Evolutionary conservation across 1,139 yeast genomes (phyloP).

Genomic region (Meyerozyma carpophila): DNA sequence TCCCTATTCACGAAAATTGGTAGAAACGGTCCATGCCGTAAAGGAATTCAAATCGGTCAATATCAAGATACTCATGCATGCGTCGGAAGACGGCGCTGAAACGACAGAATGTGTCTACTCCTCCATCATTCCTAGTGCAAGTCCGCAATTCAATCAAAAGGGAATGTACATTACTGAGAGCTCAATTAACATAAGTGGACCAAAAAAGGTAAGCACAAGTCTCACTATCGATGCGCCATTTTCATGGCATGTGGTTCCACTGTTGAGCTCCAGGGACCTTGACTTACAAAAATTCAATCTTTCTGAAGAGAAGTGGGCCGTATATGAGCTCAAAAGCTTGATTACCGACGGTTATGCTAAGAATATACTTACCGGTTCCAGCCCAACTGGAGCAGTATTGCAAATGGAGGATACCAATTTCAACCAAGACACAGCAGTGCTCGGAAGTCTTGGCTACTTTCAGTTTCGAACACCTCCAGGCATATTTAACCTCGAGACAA

Average conservation of each 20-base stretch:
- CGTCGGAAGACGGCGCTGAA: conserved; percentile 31
- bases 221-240: conserved; percentile 58
- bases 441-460: conserved; percentile 72
- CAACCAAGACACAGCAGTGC: conserved; percentile 52
- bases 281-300: not conserved
- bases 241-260: conserved; percentile 4
- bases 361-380: conserved; percentile 27
- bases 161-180: conserved; percentile 23
- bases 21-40: conserved; percentile 46
- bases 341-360: conserved; percentile 69
- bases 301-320: not conserved
- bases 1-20: conserved; percentile 59
- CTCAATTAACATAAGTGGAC: conserved; percentile 26
- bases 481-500: conserved; percentile 45
- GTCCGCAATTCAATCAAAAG: conserved; percentile 33
- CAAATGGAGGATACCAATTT: conserved; percentile 11
- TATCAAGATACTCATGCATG: conserved; percentile 55
- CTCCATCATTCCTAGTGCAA: conserved; percentile 32
- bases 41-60: conserved; percentile 40
- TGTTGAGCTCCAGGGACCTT: conserved; percentile 2
- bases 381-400: conserved; percentile 52
- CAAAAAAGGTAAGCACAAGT: conserved; percentile 45
- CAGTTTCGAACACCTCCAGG: conserved; percentile 74
- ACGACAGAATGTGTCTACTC: conserved; percentile 52
- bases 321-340: conserved; percentile 37